phyloP scores from a whole-genome alignment of 2,329 filamentous ascomycete species.

The Boeremia exigua region DNA sequence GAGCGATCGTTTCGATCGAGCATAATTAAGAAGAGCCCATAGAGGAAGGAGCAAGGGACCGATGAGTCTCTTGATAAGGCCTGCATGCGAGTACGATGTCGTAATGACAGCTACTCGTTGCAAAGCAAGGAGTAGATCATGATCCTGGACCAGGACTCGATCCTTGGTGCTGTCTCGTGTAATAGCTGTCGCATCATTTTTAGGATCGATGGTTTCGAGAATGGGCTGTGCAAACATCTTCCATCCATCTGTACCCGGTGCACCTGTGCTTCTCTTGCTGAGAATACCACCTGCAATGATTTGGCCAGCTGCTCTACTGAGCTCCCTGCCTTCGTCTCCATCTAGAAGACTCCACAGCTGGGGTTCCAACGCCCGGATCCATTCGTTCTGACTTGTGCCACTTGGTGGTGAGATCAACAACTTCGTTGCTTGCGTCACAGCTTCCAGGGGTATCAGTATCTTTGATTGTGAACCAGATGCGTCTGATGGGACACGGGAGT shows the following conservation, averaged over 20 bases:
- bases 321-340: conserved; percentile 63
- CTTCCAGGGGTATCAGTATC: conserved; percentile 71
- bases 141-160: conserved; percentile 55
- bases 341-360: conserved; percentile 69
- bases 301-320: conserved; percentile 65
- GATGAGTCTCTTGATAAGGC: conserved; percentile 67
- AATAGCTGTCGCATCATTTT: conserved; percentile 45
- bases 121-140: conserved; percentile 59
- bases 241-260: conserved; percentile 68
- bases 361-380: conserved; percentile 66
- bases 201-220: conserved; percentile 57
- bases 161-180: conserved; percentile 55
- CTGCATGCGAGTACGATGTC: conserved; percentile 70
- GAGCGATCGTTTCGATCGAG: conserved; percentile 38
- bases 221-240: conserved; percentile 66
- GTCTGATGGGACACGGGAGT: conserved; percentile 51
- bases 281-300: conserved; percentile 72
- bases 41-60: conserved; percentile 65
- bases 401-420: conserved; percentile 67
- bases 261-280: conserved; percentile 67
- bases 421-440: conserved; percentile 67
- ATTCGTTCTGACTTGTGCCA: conserved; percentile 60
- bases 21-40: conserved; percentile 67
- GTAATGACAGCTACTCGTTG: conserved; percentile 63
- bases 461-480: conserved; percentile 42